Conservation (phyloP, 2,329 filamentous ascomycete genomes). For the Raffaelea deltoideospora region DNA sequence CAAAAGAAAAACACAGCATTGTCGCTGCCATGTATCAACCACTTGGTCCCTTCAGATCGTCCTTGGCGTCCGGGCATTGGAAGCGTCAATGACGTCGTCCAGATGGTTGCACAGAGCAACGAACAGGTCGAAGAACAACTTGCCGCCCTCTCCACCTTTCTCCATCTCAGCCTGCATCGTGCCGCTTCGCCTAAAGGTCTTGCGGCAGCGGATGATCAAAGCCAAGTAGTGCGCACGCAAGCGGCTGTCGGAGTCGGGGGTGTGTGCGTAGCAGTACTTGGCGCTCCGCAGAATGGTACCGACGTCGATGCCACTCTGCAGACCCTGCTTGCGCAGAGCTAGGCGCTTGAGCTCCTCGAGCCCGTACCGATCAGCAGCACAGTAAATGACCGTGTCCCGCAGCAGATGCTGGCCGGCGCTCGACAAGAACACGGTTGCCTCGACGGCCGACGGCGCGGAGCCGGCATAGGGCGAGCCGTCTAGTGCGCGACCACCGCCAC, state of each 20-base stretch:
- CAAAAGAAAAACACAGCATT: background rate
- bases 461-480: conserved; percentile 8
- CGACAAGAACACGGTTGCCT: conserved; percentile 65
- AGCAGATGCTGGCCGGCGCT: conserved; percentile 64
- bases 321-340: conserved; percentile 83
- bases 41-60: conserved; percentile 29
- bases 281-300: conserved; percentile 82
- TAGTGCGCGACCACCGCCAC: conserved; percentile 18
- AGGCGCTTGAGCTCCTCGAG: conserved; percentile 86
- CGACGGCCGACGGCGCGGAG: conserved; percentile 28
- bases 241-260: conserved; percentile 79
- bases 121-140: conserved; percentile 96
- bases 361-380: conserved; percentile 76
- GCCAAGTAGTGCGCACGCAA: conserved; percentile 95
- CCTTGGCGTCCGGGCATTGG: conserved; percentile 47
- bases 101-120: conserved; percentile 97
- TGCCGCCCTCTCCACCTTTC: conserved; percentile 55
- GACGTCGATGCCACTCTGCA: conserved; percentile 85
- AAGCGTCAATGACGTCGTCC: conserved; percentile 84
- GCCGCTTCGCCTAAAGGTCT: conserved; percentile 94
- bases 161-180: conserved; percentile 99
- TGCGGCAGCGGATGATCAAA: conserved; percentile 91
- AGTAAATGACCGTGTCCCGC: conserved; percentile 89
- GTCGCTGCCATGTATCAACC: background rate
- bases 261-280: conserved; percentile 91